These are phyloP conservation scores for Limtongozyma cylindracea DNA, from an alignment of 805 yeast species.

Conservation along the genomic window DNA sequence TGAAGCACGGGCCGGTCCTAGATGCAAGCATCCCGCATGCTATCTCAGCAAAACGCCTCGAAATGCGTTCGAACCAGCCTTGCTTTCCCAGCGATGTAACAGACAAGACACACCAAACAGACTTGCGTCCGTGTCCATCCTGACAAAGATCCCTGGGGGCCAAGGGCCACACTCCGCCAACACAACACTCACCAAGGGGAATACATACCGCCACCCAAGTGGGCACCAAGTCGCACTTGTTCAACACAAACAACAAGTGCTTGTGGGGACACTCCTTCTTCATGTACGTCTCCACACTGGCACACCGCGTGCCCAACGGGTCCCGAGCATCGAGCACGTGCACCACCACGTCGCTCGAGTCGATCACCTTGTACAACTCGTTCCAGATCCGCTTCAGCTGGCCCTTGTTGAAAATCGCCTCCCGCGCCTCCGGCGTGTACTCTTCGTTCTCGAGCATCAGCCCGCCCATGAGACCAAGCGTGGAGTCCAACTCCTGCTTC, in stretches of 20 bases:
- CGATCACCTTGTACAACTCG: constrained; percentile 88
- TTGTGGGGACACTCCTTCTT: constrained; percentile 89
- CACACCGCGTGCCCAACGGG: constrained; percentile 91
- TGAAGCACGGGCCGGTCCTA: no score
- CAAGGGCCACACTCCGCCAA: no score
- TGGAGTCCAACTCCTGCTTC: constrained; percentile 47
- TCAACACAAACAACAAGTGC: constrained; percentile 80
- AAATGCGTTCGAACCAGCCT: constrained; percentile 18
- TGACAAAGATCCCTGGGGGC: no score
- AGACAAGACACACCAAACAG: constrained; percentile 14
- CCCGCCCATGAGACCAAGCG: constrained; percentile 63
- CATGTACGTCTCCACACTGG: constrained; percentile 78
- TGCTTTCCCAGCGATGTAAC: constrained; percentile 95
- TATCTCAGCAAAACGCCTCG: no score
- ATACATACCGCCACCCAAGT: constrained; percentile 98
- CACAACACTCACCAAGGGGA: no score
- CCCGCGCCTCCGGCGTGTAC: constrained; percentile 77
- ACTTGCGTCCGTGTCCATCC: no score
- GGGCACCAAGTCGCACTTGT: constrained; percentile 95
- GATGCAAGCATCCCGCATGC: no score
- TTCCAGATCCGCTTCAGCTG: constrained; percentile 98
- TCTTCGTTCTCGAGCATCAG: constrained; percentile 38
- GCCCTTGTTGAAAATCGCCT: constrained; percentile 88
- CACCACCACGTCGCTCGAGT: constrained; percentile 90
- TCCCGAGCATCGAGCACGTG: constrained; percentile 96